Evolutionary conservation across 352 stramenopile genomes (phyloP), one percentile per base, ranked within the genome.

Genomic region (Lagenidium giganteum): DNA sequence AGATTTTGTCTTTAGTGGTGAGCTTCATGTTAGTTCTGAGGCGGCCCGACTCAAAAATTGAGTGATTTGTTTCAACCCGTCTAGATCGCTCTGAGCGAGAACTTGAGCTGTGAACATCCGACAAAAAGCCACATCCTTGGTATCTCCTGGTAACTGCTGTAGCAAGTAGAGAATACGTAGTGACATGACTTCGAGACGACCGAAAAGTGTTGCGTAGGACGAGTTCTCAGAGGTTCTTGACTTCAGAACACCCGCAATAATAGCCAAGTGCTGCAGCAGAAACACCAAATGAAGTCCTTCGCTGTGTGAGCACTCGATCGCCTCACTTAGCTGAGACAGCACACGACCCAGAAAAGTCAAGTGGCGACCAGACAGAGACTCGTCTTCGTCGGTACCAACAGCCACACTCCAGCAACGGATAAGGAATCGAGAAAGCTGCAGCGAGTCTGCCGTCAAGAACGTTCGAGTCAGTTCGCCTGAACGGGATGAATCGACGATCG

Each of bases 101-200:
- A 38, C 11, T 20, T 20, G 11, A 13, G 32, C 32, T 13, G 32
- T 38, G 32, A 20, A 38, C 16, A 18, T 20, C 16, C 16, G 32
- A 38, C 32, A 13, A 38, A 38, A 38, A 20, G 11, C 1, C 16
- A 18, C 32, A 1, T 38, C 16, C 32, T 20, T 38, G 16, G 11
- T 38, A 13, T 38, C 32, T 18, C 32, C 32, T 18, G 11, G 11
- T 13, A 38, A 20, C 16, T 38, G 32, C 32, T 38, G 32, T 1
- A 38, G 16, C 32, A 38, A 38, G 32, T 20, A 38, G 16, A 38
- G 32, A 20, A 38, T 18, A 38, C 32, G 32, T 20, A 38, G 11
- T 20, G 16, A 13, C 11, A 18, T 18, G 32, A 38, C 16, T 38
- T 38, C 32, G 11, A 38, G 32, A 20, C 32, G 11, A 18, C 16